Conservation (phyloP, 768 basidiomycete genomes). For the Tephrocybe sp. region DNA sequence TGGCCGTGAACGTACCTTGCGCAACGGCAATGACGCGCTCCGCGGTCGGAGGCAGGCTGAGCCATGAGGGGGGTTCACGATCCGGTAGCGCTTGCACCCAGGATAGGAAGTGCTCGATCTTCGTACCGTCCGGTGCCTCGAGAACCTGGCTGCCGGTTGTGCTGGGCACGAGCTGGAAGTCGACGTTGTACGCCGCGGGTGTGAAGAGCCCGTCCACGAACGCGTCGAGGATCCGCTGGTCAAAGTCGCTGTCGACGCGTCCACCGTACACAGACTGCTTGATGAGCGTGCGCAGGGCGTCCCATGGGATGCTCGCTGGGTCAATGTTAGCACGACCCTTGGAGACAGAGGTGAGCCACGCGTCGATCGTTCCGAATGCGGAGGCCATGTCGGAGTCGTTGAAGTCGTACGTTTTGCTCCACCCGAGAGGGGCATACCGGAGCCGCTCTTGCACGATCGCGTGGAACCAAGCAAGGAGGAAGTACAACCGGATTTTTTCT, state of each 20-base stretch:
- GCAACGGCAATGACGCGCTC: slow-evolving; percentile 90
- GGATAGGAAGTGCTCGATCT: slow-evolving; percentile 84
- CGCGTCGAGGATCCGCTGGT: slow-evolving; percentile 88
- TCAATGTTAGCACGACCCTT: slow-evolving; percentile 92
- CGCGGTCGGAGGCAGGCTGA: slow-evolving; percentile 89
- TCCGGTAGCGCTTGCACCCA: slow-evolving; percentile 93
- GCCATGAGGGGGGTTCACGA: slow-evolving; percentile 91
- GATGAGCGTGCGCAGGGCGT: slow-evolving; percentile 88
- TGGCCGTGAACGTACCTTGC: slow-evolving; percentile 60
- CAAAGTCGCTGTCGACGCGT: slow-evolving; percentile 91
- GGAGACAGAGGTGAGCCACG: slow-evolving; percentile 79
- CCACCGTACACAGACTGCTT: slow-evolving; percentile 98
- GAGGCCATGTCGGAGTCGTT: slow-evolving; percentile 98
- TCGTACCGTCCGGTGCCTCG: slow-evolving; percentile 86
- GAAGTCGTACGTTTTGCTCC: slow-evolving; percentile 98
- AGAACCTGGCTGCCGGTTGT: slow-evolving; percentile 57
- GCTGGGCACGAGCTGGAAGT: slow-evolving; percentile 84
- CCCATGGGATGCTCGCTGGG: slow-evolving; percentile 92
- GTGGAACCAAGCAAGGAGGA: slow-evolving; percentile 99
- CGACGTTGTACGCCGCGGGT: slow-evolving; percentile 85
- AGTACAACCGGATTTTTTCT: slow-evolving; percentile 91
- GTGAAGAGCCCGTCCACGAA: slow-evolving; percentile 93
- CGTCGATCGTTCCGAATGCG: slow-evolving; percentile 88
- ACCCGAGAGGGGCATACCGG: slow-evolving; percentile 93
- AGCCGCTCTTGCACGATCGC: slow-evolving; percentile 96